Base-by-base conservation (phyloP, 2,329 filamentous ascomycete species). In the Apiospora pterosperma region DNA sequence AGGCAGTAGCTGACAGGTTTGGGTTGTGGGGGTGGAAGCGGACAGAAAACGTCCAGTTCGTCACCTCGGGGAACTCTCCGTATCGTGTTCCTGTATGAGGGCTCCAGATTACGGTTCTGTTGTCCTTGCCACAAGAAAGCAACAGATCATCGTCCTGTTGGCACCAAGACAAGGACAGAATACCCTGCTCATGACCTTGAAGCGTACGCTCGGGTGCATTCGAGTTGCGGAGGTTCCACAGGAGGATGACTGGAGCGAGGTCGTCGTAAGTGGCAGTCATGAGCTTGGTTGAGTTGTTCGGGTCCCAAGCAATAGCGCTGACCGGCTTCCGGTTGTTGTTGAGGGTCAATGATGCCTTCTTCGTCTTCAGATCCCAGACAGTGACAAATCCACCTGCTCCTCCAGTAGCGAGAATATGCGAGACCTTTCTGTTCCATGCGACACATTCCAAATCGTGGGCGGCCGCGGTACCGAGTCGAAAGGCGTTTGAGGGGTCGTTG, bases 41-140 rank as follows among this genome's bases (percentile, higher is more conserved):
- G 5, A 96, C 97, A 75, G 95, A 90, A 82, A 99, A 99, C 6
- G 94, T 97, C 95, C 96, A 99, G 78, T 98, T 99, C n/a, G 95
- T 97, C 63, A 97, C 94, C 72, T 97, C 93, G 5, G 95, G 94
- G 74, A 98, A 95, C 78, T 98, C 95, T 69, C 96, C 96, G 68
- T 93, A 91, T 14, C 87, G 84, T 75, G 96, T 88, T 62, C 95
- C 95, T 3, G 91, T 97, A 73, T 96, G 92, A 1, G 96, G 93
- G 77, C 98, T 98, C 96, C 96, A 99, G 67, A 96, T 89, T 66
- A 99, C 86, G 2, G 94, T 97, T 71, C 92, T 88, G 76, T 98
- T 98, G 78, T 99, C 96, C 80, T 98, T 98, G 70, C 96, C 96
- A 69, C 91, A 96, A 2, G 96, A 99, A 25, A 99, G 84, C 61